phyloP scores from a whole-genome alignment of 495 filamentous ascomycete genomes.

The Jackrogersella multiformis region DNA sequence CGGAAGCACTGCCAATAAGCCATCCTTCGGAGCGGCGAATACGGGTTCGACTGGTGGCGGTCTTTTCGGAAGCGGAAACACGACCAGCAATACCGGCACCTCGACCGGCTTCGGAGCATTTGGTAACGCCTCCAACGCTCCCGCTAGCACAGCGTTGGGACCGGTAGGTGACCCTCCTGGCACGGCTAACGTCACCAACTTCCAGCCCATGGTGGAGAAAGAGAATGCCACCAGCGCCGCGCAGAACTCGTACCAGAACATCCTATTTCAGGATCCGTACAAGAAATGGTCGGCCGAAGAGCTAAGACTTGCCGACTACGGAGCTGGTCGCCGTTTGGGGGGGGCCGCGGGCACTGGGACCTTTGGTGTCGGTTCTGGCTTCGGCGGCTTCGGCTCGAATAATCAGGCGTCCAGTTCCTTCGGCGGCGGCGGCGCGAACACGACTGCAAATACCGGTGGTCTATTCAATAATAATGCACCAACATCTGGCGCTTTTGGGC shows the following conservation, averaged over 20 bases:
- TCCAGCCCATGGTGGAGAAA: slow-evolving; percentile 82
- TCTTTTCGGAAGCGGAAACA: slow-evolving; percentile 57
- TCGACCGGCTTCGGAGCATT: slow-evolving; percentile 57
- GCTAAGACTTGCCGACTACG: slow-evolving; percentile 87
- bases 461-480: slow-evolving; percentile 62
- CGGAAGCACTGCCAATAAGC: slow-evolving; percentile 46
- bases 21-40: slow-evolving; percentile 56
- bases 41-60: slow-evolving; percentile 57
- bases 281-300: slow-evolving; percentile 91
- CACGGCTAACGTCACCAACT: slow-evolving; percentile 75
- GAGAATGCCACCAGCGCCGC: slow-evolving; percentile 64
- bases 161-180: slow-evolving; percentile 65
- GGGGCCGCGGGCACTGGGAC: slow-evolving; percentile 82
- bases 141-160: slow-evolving; percentile 61
- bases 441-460: slow-evolving; percentile 50
- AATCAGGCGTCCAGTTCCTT: slow-evolving; percentile 50
- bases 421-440: slow-evolving; percentile 55
- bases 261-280: slow-evolving; percentile 86
- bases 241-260: slow-evolving; percentile 82
- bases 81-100: slow-evolving; percentile 40
- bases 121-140: slow-evolving; percentile 49
- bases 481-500: slow-evolving; percentile 64
- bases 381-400: slow-evolving; percentile 60
- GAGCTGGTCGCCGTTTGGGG: slow-evolving; percentile 82
- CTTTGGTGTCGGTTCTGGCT: slow-evolving; percentile 75